These are phyloP conservation scores for Ceratocystis alfenasii DNA, from an alignment of 2,329 filamentous ascomycete genomes.

Conservation along the genomic window DNA sequence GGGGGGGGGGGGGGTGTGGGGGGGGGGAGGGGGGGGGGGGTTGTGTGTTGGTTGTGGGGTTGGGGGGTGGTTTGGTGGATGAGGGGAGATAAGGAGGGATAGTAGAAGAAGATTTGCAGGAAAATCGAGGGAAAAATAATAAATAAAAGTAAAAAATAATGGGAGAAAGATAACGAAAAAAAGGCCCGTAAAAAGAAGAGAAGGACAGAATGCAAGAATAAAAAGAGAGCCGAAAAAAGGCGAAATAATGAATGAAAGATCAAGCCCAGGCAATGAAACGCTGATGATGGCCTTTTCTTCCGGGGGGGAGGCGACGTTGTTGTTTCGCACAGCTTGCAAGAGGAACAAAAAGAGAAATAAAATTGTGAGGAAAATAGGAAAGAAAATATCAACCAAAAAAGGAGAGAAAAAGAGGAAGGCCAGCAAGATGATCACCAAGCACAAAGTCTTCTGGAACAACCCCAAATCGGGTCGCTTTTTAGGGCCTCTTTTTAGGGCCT, in stretches of 20 bases:
- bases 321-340: background rate
- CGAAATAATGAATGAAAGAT: constrained; percentile 5
- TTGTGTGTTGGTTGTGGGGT: no score
- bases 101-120: constrained; percentile 1
- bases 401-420: background rate
- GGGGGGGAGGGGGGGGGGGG: background rate
- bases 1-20: no score
- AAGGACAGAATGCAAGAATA: background rate
- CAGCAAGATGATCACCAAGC: background rate
- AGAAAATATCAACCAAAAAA: background rate
- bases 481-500: background rate
- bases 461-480: constrained; percentile 4
- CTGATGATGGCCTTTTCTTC: constrained; percentile 9
- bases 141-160: constrained; percentile 2
- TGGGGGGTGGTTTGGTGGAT: no score
- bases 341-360: background rate
- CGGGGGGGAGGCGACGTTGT: background rate
- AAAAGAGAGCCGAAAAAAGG: background rate
- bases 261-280: constrained; percentile 11
- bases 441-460: background rate
- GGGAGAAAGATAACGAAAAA: background rate
- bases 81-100: background rate
- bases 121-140: background rate
- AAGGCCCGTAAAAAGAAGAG: background rate
- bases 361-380: background rate